Conservation (phyloP, 768 basidiomycete genomes). For the Collybiopsis confluens region DNA sequence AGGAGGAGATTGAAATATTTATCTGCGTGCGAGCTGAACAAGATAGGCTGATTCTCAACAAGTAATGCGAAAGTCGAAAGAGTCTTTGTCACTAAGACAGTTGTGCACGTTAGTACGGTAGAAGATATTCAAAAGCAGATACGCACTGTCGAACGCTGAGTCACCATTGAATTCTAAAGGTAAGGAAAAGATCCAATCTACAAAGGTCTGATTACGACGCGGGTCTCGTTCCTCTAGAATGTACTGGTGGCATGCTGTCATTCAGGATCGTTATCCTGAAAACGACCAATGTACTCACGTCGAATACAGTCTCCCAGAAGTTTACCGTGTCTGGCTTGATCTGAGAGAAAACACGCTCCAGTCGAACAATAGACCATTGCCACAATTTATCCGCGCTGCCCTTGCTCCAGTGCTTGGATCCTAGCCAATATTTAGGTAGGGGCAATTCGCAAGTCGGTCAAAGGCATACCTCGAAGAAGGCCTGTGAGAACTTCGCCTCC, state of each 20-base stretch:
- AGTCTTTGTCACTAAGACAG: slow-evolving; percentile 81
- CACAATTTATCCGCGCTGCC: slow-evolving; percentile 52
- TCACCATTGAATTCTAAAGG: slow-evolving; percentile 81
- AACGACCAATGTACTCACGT: slow-evolving; percentile 30
- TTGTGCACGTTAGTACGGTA: too few relatives aligned
- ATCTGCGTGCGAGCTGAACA: slow-evolving; percentile 64
- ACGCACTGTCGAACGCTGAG: slow-evolving; percentile 82
- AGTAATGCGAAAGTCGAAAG: slow-evolving; percentile 63
- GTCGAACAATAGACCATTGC: slow-evolving; percentile 62
- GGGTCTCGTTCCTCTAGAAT: slow-evolving; percentile 72
- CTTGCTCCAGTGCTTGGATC: slow-evolving; percentile 82
- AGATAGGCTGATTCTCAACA: slow-evolving; percentile 59
- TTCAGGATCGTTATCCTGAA: background rate
- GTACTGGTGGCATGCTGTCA: slow-evolving; percentile 28
- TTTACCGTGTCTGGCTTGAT: slow-evolving; percentile 82
- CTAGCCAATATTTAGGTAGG: slow-evolving; percentile 28
- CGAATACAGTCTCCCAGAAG: slow-evolving; percentile 70
- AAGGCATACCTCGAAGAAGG: slow-evolving; percentile 4
- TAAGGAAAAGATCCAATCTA: slow-evolving; percentile 73
- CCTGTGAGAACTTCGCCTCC: slow-evolving; percentile 46
- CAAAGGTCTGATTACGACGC: slow-evolving; percentile 64
- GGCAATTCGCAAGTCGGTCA: background rate
- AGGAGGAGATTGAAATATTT: slow-evolving; percentile 69
- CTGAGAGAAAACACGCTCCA: slow-evolving; percentile 62
- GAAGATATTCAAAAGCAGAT: too few relatives aligned